A percentile compares a stretch with the other conserved stretches of the same genome.
phyloP scores from a whole-genome alignment of 2,329 filamentous ascomycete species.

The Penicillium crustosum region DNA sequence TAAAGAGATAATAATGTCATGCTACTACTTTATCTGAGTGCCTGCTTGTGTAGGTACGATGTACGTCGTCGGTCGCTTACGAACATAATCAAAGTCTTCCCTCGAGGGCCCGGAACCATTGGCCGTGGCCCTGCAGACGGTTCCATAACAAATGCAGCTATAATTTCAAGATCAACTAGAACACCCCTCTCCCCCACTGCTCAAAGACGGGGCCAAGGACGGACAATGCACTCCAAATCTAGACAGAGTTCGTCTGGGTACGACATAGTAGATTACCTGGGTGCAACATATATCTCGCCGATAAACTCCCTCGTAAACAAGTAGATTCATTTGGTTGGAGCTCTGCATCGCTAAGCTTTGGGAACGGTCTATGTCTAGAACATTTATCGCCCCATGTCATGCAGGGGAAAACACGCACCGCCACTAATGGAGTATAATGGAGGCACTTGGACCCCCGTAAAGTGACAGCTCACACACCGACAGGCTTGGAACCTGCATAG shows the following conservation, averaged over 20 bases:
- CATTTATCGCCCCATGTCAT: neutral
- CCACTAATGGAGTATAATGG: neutral
- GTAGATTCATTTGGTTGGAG: neutral
- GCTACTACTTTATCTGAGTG: too few species aligned
- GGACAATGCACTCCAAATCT: neutral
- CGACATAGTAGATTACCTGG: too few species aligned
- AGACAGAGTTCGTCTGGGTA: neutral
- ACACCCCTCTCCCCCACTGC: neutral
- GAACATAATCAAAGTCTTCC: neutral
- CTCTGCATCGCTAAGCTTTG: neutral
- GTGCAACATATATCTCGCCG: neutral
- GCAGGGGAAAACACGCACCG: neutral
- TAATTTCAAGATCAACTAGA: neutral
- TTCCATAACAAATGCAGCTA: neutral
- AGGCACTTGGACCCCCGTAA: neutral
- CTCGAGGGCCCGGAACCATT: neutral
- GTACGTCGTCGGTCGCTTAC: neutral
- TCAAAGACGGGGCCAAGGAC: neutral
- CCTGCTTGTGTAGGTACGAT: neutral
- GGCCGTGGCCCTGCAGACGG: neutral
- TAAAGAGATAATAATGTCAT: too few species aligned
- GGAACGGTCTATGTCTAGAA: neutral
- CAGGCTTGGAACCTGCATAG: neutral
- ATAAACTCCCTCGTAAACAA: neutral
- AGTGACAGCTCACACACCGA: slow-evolving; percentile 8